Percentiles rank a stretch among this genome's conserved stretches.
Evolutionary conservation across 257 asterid species (phyloP).

Genomic region (Ocimum tenuiflorum): DNA sequence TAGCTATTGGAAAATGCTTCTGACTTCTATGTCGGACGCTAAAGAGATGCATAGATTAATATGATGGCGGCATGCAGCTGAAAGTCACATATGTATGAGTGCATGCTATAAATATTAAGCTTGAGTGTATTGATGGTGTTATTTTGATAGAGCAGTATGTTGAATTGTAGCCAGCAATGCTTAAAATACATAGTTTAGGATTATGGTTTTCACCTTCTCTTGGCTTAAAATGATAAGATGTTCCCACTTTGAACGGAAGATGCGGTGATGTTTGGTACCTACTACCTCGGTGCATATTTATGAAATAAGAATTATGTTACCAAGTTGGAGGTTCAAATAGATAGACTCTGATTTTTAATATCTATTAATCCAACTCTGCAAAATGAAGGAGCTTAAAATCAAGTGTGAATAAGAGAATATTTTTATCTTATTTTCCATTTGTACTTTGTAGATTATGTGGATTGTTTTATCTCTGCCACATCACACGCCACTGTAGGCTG

Average conservation of each 20-base stretch:
- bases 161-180: neutral
- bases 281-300: too few species aligned
- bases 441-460: too few species aligned
- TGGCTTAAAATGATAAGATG: neutral
- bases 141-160: neutral
- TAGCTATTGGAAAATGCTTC: neutral
- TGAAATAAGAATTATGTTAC: too few species aligned
- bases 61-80: neutral
- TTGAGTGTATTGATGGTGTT: neutral
- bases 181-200: neutral
- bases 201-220: neutral
- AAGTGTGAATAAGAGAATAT: too few species aligned
- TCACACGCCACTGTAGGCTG: too few species aligned
- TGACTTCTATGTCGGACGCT: slow-evolving; percentile 1
- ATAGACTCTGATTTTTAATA: neutral
- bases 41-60: neutral
- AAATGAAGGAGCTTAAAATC: neutral
- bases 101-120: neutral
- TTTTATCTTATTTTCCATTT: too few species aligned
- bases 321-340: neutral
- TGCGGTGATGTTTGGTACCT: neutral
- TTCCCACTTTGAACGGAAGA: neutral
- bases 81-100: neutral
- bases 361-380: neutral
- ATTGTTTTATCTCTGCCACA: too few species aligned